A percentile compares a stretch with the other conserved stretches of the same genome.
These are phyloP conservation scores for Chalciporus piperatus DNA, from an alignment of 768 basidiomycete genomes.

Conservation along the genomic window DNA sequence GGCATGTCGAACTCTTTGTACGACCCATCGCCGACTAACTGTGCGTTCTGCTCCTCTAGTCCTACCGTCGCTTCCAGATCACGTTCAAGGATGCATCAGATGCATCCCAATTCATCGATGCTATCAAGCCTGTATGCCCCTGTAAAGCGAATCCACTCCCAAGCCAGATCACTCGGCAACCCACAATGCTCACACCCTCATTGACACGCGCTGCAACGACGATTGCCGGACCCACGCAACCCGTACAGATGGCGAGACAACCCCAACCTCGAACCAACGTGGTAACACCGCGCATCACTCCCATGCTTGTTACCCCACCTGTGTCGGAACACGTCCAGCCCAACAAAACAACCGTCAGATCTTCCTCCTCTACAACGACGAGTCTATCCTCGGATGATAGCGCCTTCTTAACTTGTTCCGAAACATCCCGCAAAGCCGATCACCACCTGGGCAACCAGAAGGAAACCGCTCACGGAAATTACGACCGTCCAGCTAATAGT, in stretches of 20 bases:
- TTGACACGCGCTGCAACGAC: constrained; percentile 20
- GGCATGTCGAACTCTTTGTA: constrained; percentile 20
- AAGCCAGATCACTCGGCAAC: constrained; percentile 16
- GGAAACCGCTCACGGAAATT: background rate
- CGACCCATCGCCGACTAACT: background rate
- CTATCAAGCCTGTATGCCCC: constrained; percentile 67
- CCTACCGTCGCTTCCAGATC: constrained; percentile 74
- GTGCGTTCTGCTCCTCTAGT: constrained; percentile 34
- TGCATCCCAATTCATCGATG: constrained; percentile 56
- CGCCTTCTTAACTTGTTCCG: constrained; percentile 27
- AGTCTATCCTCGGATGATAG: constrained; percentile 27
- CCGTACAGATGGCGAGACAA: background rate
- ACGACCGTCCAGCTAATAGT: constrained; percentile 7
- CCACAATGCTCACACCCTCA: constrained; percentile 13
- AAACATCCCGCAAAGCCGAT: constrained; percentile 15
- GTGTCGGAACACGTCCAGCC: background rate
- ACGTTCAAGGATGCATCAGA: constrained; percentile 53
- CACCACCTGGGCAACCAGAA: background rate
- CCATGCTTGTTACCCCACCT: constrained; percentile 3
- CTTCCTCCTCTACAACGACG: constrained; percentile 11
- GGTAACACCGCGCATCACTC: background rate
- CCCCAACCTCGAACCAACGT: constrained; percentile 6
- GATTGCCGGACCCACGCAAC: background rate
- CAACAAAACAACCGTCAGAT: background rate
- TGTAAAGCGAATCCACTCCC: constrained; percentile 58